Evolutionary conservation across 331 rosid species (phyloP), one percentile per base, ranked within the genome.

Genomic region (Dryas integrifolia): DNA sequence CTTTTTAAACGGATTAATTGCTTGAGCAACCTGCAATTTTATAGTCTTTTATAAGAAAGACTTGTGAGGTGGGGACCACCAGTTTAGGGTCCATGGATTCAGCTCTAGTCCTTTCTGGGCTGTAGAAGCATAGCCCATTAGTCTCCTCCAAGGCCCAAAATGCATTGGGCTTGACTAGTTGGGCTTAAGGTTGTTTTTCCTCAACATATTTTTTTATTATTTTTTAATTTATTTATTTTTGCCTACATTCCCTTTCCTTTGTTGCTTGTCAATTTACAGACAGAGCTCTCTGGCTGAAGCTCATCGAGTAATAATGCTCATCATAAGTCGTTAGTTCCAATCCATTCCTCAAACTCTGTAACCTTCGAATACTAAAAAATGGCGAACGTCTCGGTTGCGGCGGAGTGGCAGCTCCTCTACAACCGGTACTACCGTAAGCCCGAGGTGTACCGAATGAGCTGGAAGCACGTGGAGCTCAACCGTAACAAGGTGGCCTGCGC

Each of bases 321-420:
- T 30, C 35, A 30, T 30, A 30, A 30, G 35, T 30, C 35, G 35
- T 30, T 30, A 1, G 35, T 30, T 30, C 35, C 35, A 30, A 30
- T 30, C 35, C 35, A 10, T 0, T 58, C 5, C 4, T 12, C 41
- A 26, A 58, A 11, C 15, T 24, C 14, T 58, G 62, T 58, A 58
- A 58, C 41, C 26, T 58, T 26, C 16, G n/a, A 7, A 18, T 13
- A 2, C 26, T 64, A 72, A 2, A 21, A 13, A 44, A 93, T 94
- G 98, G 91, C 97, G 18, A 91, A 84, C 84, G 94, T 91, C 44
- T 93, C 98, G 2, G 98, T 93, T 4, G 97, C 98, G 39, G 97
- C 98, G 70, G 98, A 93, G 79, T 93, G 98, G 98, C 97, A 89
- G 84, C 97, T 91, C 72, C 97, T 93, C 81, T 86, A 86, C 86